phyloP scores from a whole-genome alignment of 139 green algal genomes.

The Asterochloris sp. region DNA sequence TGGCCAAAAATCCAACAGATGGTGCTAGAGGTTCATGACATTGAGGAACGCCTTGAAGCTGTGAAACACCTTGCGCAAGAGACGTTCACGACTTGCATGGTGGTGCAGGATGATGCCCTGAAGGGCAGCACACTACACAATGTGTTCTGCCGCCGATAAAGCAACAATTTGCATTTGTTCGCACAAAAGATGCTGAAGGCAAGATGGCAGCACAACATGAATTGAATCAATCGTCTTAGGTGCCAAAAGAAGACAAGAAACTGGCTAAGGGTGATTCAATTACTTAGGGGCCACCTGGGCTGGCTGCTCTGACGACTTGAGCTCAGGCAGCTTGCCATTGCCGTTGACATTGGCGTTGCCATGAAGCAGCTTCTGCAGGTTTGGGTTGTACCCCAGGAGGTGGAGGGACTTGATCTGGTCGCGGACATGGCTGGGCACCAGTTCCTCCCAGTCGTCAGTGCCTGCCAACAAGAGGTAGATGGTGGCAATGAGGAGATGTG shows the following conservation, averaged over 20 bases:
- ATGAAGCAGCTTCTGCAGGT: not conserved
- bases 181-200: not conserved
- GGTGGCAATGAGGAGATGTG: too few species aligned
- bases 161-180: not conserved
- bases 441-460: constrained; percentile 41
- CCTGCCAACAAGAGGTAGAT: constrained; percentile 21
- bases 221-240: not conserved
- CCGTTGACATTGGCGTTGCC: not conserved
- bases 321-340: constrained; percentile 9
- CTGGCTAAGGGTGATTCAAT: not conserved
- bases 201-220: not conserved
- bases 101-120: constrained; percentile 20
- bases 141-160: not conserved
- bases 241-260: not conserved
- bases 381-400: constrained; percentile 32
- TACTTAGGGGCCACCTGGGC: constrained; percentile 9
- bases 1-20: constrained; percentile 46
- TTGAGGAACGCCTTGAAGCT: constrained; percentile 5
- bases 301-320: not conserved
- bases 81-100: constrained; percentile 11
- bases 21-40: constrained; percentile 35
- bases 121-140: constrained; percentile 19
- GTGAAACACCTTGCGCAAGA: constrained; percentile 11
- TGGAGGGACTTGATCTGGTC: constrained; percentile 40
- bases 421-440: constrained; percentile 33